A percentile compares a stretch with the other conserved stretches of the same genome.
Evolutionary conservation across 306 rosid species (phyloP).

Genomic region (Abrus pulchellus): DNA sequence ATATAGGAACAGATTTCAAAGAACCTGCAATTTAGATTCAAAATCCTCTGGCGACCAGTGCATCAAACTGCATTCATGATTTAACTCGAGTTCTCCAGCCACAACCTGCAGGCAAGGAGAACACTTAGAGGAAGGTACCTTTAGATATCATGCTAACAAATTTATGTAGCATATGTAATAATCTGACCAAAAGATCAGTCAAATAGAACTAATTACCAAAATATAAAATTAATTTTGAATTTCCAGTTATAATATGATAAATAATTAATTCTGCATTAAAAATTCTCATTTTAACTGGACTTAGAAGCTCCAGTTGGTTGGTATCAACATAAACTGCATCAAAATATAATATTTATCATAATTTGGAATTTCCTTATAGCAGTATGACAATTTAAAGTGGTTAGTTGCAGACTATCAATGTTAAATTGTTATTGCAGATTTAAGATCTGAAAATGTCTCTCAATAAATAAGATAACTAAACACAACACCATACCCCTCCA

Average conservation of each 20-base stretch:
- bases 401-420: background rate
- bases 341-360: constrained; percentile 22
- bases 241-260: background rate
- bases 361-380: constrained; percentile 6
- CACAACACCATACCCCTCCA: constrained; percentile 87
- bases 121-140: constrained; percentile 19
- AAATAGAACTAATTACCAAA: background rate
- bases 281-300: background rate
- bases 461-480: constrained; percentile 37
- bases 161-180: background rate
- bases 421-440: background rate
- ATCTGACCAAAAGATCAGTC: constrained; percentile 1
- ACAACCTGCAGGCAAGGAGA: constrained; percentile 72
- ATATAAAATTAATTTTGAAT: no score
- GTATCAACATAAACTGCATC: background rate
- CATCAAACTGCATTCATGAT: constrained; percentile 86
- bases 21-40: constrained; percentile 88
- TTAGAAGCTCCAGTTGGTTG: background rate
- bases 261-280: constrained; percentile 27
- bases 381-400: background rate
- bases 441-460: background rate
- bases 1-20: constrained; percentile 30
- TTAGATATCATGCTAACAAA: constrained; percentile 9
- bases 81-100: constrained; percentile 95
- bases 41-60: constrained; percentile 97